phyloP scores from a whole-genome alignment of 176 grass and related monocot species.

The bread wheat (Triticum aestivum) region IWGSC_CS_RefSeq_v2.1 NC_057805.1:36214641-36215140 shows the following conservation, averaged over 20 bases:
- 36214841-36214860: slow-evolving; percentile 14
- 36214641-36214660: too few relatives aligned
- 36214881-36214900: neutral
- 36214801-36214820: neutral
- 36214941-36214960: too few relatives aligned
- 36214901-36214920: neutral
- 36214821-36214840: slow-evolving; percentile 45
- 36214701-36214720: neutral
- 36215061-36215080: neutral
- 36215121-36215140: too few relatives aligned
- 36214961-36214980: neutral
- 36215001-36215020: too few relatives aligned
- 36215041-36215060: too few relatives aligned
- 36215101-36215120: neutral
- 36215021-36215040: too few relatives aligned
- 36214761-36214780: neutral
- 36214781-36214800: neutral
- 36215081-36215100: neutral
- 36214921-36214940: neutral
- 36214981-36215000: neutral
- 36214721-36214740: too few relatives aligned
- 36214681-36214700: neutral
- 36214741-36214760: neutral
- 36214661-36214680: too few relatives aligned
- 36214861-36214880: slow-evolving; percentile 19